Evolutionary conservation across 768 basidiomycete species (phyloP).

Genomic region (Phylloporus sp.): DNA sequence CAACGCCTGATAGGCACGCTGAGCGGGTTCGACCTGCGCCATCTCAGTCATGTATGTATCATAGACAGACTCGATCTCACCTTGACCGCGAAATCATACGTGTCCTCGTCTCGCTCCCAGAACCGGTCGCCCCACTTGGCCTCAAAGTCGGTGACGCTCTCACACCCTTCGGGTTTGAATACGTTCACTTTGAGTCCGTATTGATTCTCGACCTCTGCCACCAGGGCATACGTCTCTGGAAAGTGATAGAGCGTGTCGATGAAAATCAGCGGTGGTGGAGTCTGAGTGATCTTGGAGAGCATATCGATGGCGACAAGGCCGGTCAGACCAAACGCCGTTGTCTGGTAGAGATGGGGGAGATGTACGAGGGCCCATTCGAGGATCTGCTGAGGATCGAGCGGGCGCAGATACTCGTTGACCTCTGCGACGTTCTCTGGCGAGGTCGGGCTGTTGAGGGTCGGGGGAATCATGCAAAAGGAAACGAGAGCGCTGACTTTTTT

Average conservation of each 20-base stretch:
- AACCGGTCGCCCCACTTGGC: conserved; percentile 69
- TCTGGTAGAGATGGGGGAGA: conserved; percentile 82
- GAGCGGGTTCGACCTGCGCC: conserved; percentile 86
- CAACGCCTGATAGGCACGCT: conserved; percentile 77
- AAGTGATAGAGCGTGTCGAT: conserved; percentile 98
- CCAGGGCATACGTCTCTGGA: conserved; percentile 84
- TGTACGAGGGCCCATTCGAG: conserved; percentile 80
- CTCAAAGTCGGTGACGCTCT: conserved; percentile 72
- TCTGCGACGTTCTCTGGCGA: conserved; percentile 51
- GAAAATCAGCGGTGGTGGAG: conserved; percentile 81
- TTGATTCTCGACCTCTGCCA: conserved; percentile 70
- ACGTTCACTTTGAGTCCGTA: conserved; percentile 75
- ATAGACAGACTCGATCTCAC: conserved; percentile 36
- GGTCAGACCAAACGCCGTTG: conserved; percentile 95
- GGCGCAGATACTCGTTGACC: conserved; percentile 72
- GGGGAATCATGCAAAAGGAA: conserved; percentile 38
- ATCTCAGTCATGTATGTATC: neutral
- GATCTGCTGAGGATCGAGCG: conserved; percentile 78
- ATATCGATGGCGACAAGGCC: conserved; percentile 93
- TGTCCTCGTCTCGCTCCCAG: conserved; percentile 85
- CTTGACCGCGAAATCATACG: conserved; percentile 92
- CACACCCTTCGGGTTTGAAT: conserved; percentile 73
- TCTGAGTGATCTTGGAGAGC: conserved; percentile 73
- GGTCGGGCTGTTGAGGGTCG: conserved; percentile 48
- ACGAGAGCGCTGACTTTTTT: too few relatives aligned